Percentiles rank a stretch among this genome's conserved stretches.
phyloP scores from a whole-genome alignment of 1,139 yeast genomes.

The Nadsonia commutata region DNA sequence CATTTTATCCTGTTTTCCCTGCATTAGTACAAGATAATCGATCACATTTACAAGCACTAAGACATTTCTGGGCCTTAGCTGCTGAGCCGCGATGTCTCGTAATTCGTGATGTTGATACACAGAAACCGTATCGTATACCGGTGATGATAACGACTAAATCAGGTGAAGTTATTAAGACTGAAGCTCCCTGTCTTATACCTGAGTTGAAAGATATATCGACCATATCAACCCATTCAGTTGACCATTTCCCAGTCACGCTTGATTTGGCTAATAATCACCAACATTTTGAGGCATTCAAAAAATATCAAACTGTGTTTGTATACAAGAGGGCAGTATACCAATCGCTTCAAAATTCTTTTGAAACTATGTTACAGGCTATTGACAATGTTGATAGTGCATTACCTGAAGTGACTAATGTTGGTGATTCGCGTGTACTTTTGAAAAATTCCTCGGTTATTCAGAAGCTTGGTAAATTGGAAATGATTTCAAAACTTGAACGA shows the following conservation, averaged over 20 bases:
- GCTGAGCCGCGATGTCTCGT: conserved; percentile 71
- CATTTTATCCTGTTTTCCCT: conserved; percentile 67
- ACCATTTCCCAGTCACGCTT: conserved; percentile 32
- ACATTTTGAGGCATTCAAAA: conserved; percentile 8
- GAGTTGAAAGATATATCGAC: conserved; percentile 34
- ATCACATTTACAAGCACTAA: conserved; percentile 67
- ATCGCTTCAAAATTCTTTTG: neutral
- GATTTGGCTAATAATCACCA: conserved; percentile 21
- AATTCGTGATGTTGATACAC: conserved; percentile 52
- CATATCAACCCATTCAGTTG: conserved; percentile 30
- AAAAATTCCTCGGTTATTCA: conserved; percentile 5
- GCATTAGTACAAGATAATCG: conserved; percentile 25
- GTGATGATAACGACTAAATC: conserved; percentile 32
- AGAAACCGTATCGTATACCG: conserved; percentile 26
- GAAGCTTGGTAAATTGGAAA: conserved; percentile 6
- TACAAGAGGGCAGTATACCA: neutral
- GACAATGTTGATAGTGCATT: conserved; percentile 1
- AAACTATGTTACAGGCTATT: neutral
- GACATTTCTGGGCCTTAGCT: conserved; percentile 86
- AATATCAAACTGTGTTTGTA: conserved; percentile 9
- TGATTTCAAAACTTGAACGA: conserved; percentile 7
- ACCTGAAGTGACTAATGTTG: conserved; percentile 3
- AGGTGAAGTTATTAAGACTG: conserved; percentile 23
- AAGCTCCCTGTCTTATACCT: conserved; percentile 61
- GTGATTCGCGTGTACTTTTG: conserved; percentile 3